A percentile compares a stretch with the other conserved stretches of the same genome.
Evolutionary conservation across 2,329 filamentous ascomycete species (phyloP).

Genomic region (Blastomyces gilchristii): DNA sequence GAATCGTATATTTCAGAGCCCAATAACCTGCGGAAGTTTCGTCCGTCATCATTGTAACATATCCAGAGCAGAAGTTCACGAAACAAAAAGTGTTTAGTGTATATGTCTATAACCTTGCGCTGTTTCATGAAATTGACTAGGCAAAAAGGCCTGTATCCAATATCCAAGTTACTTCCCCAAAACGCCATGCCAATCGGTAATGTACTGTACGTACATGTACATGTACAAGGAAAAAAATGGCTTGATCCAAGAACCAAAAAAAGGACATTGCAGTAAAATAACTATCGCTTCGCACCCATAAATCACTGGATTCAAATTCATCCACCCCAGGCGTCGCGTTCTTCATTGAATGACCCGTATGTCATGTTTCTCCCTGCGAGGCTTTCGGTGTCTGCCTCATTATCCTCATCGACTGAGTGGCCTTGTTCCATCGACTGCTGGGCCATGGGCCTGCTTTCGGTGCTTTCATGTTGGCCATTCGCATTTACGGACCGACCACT

Average conservation of each 20-base stretch:
- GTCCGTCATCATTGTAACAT: not conserved
- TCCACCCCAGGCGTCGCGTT: slow-evolving; percentile 20
- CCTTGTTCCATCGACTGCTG: not conserved
- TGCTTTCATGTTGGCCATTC: not conserved
- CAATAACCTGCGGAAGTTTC: not conserved
- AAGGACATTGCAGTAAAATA: not conserved
- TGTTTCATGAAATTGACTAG: not conserved
- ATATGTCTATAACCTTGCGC: not conserved
- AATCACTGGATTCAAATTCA: slow-evolving; percentile 6
- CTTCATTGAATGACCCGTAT: slow-evolving; percentile 29
- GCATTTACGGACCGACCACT: not conserved
- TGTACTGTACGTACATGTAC: not conserved
- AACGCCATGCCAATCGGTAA: slow-evolving; percentile 4
- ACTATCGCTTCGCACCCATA: not conserved
- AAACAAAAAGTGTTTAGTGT: not conserved
- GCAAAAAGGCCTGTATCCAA: not conserved
- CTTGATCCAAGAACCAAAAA: not conserved
- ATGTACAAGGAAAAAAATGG: not conserved
- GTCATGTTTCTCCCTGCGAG: slow-evolving; percentile 17
- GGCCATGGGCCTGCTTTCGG: not conserved
- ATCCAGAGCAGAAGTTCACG: not conserved
- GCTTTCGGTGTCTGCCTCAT: slow-evolving; percentile 15
- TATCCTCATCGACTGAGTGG: slow-evolving; percentile 5
- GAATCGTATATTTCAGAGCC: not conserved
- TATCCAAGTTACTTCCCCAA: not conserved